These are phyloP conservation scores for Magnusiomyces suaveolens DNA, from an alignment of 1,139 yeast species.

Conservation along the genomic window DNA sequence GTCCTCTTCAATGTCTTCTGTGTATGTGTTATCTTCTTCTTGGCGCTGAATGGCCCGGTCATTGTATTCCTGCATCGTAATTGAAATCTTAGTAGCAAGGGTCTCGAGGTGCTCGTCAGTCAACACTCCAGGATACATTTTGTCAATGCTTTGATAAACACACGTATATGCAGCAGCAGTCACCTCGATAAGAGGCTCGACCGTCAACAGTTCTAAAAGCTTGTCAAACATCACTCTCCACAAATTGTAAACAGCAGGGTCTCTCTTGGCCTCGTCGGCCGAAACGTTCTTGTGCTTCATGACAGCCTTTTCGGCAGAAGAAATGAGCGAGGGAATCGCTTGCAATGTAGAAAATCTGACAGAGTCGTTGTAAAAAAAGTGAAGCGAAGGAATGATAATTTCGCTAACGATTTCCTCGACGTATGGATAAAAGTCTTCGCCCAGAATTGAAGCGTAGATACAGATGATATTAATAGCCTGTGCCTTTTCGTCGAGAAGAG, in stretches of 20 bases:
- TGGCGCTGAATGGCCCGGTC: conserved; percentile 60
- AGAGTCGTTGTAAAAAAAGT: conserved; percentile 87
- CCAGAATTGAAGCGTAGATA: conserved; percentile 78
- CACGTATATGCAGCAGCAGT: conserved; percentile 69
- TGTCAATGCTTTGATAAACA: conserved; percentile 55
- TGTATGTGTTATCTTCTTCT: conserved; percentile 51
- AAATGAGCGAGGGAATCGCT: conserved; percentile 67
- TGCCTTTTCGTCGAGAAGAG: conserved; percentile 84
- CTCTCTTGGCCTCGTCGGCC: conserved; percentile 40
- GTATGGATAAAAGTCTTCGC: conserved; percentile 74
- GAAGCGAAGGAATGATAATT: conserved; percentile 78
- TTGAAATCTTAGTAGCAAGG: conserved; percentile 51
- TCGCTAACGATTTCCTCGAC: conserved; percentile 70
- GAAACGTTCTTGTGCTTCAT: conserved; percentile 20
- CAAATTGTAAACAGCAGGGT: conserved; percentile 43
- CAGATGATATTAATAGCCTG: conserved; percentile 82
- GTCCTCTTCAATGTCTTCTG: conserved; percentile 59
- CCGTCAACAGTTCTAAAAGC: conserved; percentile 55
- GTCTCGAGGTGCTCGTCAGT: conserved; percentile 47
- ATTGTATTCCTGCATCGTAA: conserved; percentile 57
- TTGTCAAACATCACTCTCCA: conserved; percentile 69
- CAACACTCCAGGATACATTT: conserved; percentile 54
- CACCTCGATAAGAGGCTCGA: conserved; percentile 80
- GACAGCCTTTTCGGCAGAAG: conserved; percentile 39
- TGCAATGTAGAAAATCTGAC: conserved; percentile 86